phyloP scores from a whole-genome alignment of 176 grass and related monocot genomes.

The Oryza officinalis region DNA sequence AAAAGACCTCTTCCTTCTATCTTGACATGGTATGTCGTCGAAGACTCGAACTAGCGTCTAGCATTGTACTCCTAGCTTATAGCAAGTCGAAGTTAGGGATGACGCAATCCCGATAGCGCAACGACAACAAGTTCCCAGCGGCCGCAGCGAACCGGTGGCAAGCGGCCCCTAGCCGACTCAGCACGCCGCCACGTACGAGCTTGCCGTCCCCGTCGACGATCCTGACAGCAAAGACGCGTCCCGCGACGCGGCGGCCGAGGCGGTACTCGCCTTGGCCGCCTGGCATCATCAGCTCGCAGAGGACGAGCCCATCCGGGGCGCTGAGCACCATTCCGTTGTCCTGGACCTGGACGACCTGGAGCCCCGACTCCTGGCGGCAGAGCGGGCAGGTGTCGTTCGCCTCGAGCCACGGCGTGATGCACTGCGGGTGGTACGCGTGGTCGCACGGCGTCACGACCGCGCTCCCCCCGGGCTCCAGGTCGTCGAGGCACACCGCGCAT shows the following conservation, averaged over 20 bases:
- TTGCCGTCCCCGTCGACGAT: conserved; percentile 1
- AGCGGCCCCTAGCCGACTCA: not conserved
- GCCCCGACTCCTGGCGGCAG: not conserved
- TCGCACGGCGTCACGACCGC: conserved; percentile 33
- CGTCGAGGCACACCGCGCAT: conserved; percentile 41
- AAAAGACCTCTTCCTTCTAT: not conserved
- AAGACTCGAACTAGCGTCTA: not conserved
- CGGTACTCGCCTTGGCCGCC: not conserved
- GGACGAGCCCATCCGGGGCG: conserved; percentile 28
- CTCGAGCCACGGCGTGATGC: conserved; percentile 32
- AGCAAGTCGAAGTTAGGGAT: not conserved
- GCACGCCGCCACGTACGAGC: no score
- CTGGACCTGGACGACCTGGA: not conserved
- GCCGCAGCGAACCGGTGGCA: not conserved
- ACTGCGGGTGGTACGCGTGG: conserved; percentile 31
- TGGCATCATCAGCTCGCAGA: not conserved
- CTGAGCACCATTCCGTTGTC: not conserved
- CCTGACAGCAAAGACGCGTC: not conserved
- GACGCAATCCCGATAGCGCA: not conserved
- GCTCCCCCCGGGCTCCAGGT: not conserved
- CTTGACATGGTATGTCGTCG: not conserved
- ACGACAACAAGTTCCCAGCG: not conserved
- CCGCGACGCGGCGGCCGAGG: conserved; percentile 26
- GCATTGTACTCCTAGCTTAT: not conserved
- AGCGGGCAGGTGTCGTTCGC: conserved; percentile 25